A percentile compares a stretch with the other conserved stretches of the same genome.
Conservation (phyloP, 2,329 filamentous ascomycete genomes). For the Neofusicoccum ribis region DNA sequence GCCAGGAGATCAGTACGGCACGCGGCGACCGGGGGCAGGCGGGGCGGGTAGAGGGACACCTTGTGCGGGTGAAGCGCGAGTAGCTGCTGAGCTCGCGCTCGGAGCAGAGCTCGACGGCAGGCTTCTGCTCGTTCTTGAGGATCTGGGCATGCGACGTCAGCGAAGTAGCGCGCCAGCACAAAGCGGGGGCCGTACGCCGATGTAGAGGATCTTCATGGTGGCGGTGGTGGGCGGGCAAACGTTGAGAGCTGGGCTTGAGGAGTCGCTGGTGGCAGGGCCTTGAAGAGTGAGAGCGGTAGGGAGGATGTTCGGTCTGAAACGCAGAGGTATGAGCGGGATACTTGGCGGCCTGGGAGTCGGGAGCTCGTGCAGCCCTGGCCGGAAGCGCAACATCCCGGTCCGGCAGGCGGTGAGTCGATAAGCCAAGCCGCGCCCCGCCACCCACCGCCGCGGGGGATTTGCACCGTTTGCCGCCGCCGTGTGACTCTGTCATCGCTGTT, state of each 20-base stretch:
- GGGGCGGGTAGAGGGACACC: constrained; percentile 47
- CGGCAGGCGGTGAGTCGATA: constrained; percentile 6
- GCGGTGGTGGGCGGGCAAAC: constrained; percentile 15
- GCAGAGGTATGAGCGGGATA: constrained; percentile 7
- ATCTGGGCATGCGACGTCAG: constrained; percentile 56
- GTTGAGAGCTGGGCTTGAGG: not conserved
- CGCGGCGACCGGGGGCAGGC: not conserved
- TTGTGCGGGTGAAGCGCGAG: constrained; percentile 75
- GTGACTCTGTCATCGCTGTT: not conserved
- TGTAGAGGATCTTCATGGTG: constrained; percentile 84
- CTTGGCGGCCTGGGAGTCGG: constrained; percentile 14
- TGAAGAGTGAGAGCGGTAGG: not conserved
- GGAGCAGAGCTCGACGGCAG: constrained; percentile 72
- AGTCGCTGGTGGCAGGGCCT: not conserved
- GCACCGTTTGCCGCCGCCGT: not conserved
- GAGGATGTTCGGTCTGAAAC: constrained; percentile 20
- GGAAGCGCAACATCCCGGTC: not conserved
- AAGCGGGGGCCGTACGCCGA: constrained; percentile 64
- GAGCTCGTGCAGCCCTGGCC: not conserved
- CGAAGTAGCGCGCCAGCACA: constrained; percentile 22
- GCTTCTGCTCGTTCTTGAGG: constrained; percentile 75
- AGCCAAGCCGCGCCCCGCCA: not conserved
- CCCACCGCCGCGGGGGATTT: not conserved
- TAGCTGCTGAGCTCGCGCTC: constrained; percentile 78
- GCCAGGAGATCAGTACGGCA: not conserved